Evolutionary conservation across 352 stramenopile genomes (phyloP).

Genomic region (Pythium sp.): DNA sequence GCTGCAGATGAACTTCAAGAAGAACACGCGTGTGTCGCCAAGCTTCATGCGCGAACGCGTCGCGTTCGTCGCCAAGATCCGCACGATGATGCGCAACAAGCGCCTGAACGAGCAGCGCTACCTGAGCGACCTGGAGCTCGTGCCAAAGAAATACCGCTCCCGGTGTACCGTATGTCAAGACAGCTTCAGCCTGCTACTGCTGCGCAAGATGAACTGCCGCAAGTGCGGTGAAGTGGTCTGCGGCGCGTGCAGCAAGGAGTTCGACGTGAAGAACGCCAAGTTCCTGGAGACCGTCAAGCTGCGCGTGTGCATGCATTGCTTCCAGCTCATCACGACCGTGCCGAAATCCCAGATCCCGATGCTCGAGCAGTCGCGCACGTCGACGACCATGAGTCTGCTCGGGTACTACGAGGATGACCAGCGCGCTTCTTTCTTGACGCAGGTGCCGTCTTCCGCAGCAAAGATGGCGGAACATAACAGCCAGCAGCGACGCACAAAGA

Average conservation of each 20-base stretch:
- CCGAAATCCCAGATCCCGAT: constrained; percentile 47
- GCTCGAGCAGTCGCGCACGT: constrained; percentile 48
- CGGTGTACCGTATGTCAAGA: constrained; percentile 77
- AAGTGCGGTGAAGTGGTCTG: constrained; percentile 88
- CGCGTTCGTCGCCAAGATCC: constrained; percentile 50
- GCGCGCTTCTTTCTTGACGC: constrained; percentile 57
- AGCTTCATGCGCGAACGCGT: constrained; percentile 43
- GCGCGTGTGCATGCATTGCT: constrained; percentile 86
- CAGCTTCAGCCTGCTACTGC: constrained; percentile 77
- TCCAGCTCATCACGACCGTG: constrained; percentile 71
- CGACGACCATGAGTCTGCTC: constrained; percentile 58
- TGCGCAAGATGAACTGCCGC: constrained; percentile 83
- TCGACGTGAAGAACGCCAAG: constrained; percentile 61
- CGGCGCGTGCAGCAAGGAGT: constrained; percentile 83
- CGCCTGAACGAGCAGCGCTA: constrained; percentile 81
- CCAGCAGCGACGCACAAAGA: constrained; percentile 43
- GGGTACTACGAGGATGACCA: constrained; percentile 66
- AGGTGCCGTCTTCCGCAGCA: constrained; percentile 25
- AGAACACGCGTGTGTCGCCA: constrained; percentile 46
- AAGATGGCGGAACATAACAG: constrained; percentile 15
- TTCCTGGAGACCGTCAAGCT: constrained; percentile 67
- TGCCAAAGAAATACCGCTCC: constrained; percentile 76
- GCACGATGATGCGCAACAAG: constrained; percentile 64
- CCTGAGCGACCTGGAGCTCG: constrained; percentile 75
- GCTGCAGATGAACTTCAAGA: constrained; percentile 81